phyloP scores from a whole-genome alignment of 495 filamentous ascomycete species.

The Apiosordaria backusii region DNA sequence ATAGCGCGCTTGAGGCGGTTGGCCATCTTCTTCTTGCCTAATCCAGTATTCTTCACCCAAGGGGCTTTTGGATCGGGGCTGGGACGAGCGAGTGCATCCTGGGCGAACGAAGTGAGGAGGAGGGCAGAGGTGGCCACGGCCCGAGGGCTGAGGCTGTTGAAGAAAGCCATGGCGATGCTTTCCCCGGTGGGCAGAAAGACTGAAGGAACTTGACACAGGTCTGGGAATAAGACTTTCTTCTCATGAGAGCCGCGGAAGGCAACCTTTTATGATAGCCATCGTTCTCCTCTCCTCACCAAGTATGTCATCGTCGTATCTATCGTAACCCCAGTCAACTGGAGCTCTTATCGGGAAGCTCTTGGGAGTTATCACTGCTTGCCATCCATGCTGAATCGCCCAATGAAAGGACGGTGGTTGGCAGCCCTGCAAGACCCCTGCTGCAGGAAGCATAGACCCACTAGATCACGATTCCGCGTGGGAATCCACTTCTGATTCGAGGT shows the following conservation, averaged over 20 bases:
- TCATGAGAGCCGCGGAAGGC: not conserved
- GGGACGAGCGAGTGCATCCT: conserved; percentile 23
- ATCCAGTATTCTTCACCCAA: conserved; percentile 18
- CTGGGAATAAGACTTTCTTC: not conserved
- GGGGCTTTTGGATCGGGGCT: conserved; percentile 19
- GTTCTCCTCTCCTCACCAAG: not conserved
- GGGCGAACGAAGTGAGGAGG: conserved; percentile 20
- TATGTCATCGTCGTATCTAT: not conserved
- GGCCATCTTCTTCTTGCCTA: conserved; percentile 25
- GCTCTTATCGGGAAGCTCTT: not conserved
- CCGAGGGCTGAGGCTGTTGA: conserved; percentile 25
- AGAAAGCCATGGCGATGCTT: conserved; percentile 20
- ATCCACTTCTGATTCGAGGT: not conserved
- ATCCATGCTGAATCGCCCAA: not conserved
- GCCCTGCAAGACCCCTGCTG: not conserved
- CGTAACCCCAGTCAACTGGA: not conserved
- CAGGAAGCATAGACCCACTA: not conserved
- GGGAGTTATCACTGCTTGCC: not conserved
- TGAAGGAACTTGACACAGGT: conserved; percentile 4
- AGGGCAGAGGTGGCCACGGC: conserved; percentile 22
- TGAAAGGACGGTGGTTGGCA: not conserved
- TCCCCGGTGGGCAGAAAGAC: not conserved
- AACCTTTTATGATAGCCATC: not conserved
- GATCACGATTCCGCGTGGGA: not conserved
- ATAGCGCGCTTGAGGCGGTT: conserved; percentile 26